Conservation (phyloP, 306 rosid genomes). For the Sicyos baderoa region DNA sequence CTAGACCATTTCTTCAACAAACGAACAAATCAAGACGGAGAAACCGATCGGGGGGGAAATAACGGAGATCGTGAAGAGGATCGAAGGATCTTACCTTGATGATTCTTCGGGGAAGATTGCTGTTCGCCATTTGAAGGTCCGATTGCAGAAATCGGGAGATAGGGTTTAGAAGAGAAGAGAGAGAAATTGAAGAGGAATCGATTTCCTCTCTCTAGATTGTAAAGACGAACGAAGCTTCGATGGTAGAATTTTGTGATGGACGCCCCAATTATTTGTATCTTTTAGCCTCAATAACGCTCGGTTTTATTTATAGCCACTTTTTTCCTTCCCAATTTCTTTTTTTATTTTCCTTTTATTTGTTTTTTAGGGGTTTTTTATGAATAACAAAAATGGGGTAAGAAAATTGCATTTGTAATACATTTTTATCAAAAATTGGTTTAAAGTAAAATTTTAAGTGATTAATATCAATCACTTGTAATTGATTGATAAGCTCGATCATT, state of each 20-base stretch:
- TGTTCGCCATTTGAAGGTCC: conserved; percentile 70
- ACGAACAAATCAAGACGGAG: background rate
- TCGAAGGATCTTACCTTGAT: conserved; percentile 38
- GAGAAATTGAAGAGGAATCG: background rate
- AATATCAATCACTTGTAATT: too few species aligned
- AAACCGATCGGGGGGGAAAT: conserved; percentile 33
- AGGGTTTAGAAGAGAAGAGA: conserved; percentile 30
- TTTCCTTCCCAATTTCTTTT: too few species aligned
- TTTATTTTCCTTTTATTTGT: too few species aligned
- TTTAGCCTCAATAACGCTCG: too few species aligned
- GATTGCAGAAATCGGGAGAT: conserved; percentile 51
- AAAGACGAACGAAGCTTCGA: background rate
- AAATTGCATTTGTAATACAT: too few species aligned
- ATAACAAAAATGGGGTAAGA: too few species aligned
- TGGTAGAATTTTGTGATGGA: background rate
- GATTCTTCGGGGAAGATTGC: conserved; percentile 92
- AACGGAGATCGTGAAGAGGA: conserved; percentile 27
- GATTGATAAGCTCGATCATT: too few species aligned
- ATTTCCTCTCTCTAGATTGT: conserved; percentile 19
- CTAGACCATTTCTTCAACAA: background rate
- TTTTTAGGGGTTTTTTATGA: too few species aligned
- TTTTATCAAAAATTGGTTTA: too few species aligned
- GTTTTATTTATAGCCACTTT: too few species aligned
- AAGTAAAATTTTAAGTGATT: too few species aligned
- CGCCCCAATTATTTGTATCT: too few species aligned